These are phyloP conservation scores for Penicillium polonicum DNA, from an alignment of 2,329 filamentous ascomycete species.

Conservation along the genomic window DNA sequence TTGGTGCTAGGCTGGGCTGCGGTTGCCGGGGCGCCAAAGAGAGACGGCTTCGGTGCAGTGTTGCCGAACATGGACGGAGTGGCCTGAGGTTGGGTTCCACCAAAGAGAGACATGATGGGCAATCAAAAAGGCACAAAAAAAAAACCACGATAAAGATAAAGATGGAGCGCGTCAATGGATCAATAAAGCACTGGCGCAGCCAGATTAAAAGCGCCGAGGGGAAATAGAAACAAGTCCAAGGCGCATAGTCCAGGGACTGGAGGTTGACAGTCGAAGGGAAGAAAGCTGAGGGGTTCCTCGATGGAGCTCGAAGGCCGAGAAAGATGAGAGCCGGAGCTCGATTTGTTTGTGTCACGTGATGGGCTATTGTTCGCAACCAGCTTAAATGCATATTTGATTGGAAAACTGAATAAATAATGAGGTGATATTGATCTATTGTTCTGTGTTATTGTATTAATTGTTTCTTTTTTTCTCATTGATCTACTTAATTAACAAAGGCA, in stretches of 20 bases:
- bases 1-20: constrained; percentile 27
- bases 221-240: background rate
- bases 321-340: constrained; percentile 23
- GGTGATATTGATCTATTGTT: background rate
- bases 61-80: constrained; percentile 28
- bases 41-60: constrained; percentile 35
- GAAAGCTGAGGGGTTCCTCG: constrained; percentile 18
- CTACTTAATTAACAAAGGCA: too few relatives aligned
- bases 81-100: constrained; percentile 24
- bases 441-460: background rate
- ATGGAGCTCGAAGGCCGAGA: constrained; percentile 19
- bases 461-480: background rate
- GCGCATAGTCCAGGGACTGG: constrained; percentile 11
- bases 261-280: constrained; percentile 9
- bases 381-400: background rate
- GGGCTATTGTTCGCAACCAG: background rate
- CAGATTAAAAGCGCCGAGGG: background rate
- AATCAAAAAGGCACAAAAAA: constrained; percentile 14
- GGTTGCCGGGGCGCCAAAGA: constrained; percentile 38
- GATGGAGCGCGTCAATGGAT: constrained; percentile 4
- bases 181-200: background rate
- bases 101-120: constrained; percentile 43
- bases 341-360: constrained; percentile 28
- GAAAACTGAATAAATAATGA: background rate
- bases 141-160: constrained; percentile 16